Conservation (phyloP, 306 rosid species). For the Pueraria montana region DNA sequence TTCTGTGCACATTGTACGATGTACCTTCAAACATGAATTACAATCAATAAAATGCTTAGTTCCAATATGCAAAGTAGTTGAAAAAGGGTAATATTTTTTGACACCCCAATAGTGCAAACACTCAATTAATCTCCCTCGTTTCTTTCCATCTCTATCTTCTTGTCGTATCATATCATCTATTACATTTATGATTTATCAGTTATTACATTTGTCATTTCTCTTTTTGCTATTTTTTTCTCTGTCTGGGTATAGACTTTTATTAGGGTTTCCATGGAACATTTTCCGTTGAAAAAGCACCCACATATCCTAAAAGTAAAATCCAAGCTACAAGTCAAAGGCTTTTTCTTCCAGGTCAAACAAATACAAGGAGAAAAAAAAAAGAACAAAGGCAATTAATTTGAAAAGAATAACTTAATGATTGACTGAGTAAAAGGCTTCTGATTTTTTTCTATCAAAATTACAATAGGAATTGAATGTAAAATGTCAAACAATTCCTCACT, state of each 20-base stretch:
- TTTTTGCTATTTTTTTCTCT: neutral
- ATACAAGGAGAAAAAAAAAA: neutral
- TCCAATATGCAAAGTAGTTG: slow-evolving; percentile 32
- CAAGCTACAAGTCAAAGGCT: slow-evolving; percentile 6
- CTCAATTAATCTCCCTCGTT: neutral
- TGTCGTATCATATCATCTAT: neutral
- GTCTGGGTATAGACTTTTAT: neutral
- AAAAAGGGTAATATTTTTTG: neutral
- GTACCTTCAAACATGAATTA: slow-evolving; percentile 70
- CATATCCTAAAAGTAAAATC: slow-evolving; percentile 20
- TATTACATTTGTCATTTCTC: neutral
- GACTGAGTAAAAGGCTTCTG: slow-evolving; percentile 21
- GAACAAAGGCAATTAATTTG: neutral
- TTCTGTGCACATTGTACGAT: slow-evolving; percentile 68
- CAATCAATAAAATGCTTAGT: slow-evolving; percentile 32
- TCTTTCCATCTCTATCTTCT: neutral
- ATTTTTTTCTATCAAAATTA: neutral
- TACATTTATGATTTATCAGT: neutral
- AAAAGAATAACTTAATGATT: slow-evolving; percentile 17
- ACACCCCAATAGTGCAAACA: neutral
- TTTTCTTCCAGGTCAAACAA: slow-evolving; percentile 11
- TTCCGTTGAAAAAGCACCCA: neutral
- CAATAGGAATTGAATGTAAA: slow-evolving; percentile 8
- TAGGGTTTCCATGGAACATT: neutral
- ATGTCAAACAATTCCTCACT: neutral